Conservation (phyloP, 2,329 filamentous ascomycete genomes). For the Proliferodiscus dingleyae region DNA sequence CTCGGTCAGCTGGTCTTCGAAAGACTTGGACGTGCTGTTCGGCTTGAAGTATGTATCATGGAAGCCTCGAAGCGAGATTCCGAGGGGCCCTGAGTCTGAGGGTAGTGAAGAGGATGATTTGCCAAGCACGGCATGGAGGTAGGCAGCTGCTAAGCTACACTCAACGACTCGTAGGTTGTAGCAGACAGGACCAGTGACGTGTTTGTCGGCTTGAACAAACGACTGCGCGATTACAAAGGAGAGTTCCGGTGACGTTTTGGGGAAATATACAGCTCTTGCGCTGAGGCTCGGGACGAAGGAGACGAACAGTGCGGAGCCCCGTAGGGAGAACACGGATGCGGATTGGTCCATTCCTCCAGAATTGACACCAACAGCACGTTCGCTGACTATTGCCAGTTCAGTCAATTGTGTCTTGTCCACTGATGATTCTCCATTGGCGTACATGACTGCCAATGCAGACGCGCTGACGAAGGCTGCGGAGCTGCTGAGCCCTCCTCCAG, state of each 20-base stretch:
- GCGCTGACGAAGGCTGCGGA: conserved; percentile 92
- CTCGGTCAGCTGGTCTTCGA: conserved; percentile 64
- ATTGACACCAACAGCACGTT: conserved; percentile 92
- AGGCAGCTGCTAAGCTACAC: conserved; percentile 79
- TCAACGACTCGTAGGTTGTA: conserved; percentile 98
- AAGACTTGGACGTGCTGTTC: conserved; percentile 35
- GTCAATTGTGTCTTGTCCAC: conserved; percentile 90
- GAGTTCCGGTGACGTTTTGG: conserved; percentile 73
- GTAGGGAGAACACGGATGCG: conserved; percentile 87
- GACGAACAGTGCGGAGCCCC: conserved; percentile 82
- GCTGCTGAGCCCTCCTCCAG: conserved; percentile 86
- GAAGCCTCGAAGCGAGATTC: conserved; percentile 78
- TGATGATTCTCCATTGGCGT: conserved; percentile 70
- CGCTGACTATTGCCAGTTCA: conserved; percentile 89
- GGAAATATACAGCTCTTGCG: conserved; percentile 75
- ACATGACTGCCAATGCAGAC: conserved; percentile 81
- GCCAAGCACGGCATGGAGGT: conserved; percentile 55
- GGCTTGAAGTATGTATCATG: conserved; percentile 73
- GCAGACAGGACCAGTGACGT: conserved; percentile 85
- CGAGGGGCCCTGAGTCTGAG: conserved; percentile 74
- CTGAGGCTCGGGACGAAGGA: conserved; percentile 77
- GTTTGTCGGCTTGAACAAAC: conserved; percentile 91
- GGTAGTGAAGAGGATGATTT: conserved; percentile 58
- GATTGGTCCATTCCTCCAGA: conserved; percentile 98
- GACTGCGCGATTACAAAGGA: conserved; percentile 93